Percentiles rank a stretch among this genome's conserved stretches.
These are phyloP conservation scores for Podila verticillata DNA, from an alignment of 192 early-diverging fungal species.

Conservation along the genomic window DNA sequence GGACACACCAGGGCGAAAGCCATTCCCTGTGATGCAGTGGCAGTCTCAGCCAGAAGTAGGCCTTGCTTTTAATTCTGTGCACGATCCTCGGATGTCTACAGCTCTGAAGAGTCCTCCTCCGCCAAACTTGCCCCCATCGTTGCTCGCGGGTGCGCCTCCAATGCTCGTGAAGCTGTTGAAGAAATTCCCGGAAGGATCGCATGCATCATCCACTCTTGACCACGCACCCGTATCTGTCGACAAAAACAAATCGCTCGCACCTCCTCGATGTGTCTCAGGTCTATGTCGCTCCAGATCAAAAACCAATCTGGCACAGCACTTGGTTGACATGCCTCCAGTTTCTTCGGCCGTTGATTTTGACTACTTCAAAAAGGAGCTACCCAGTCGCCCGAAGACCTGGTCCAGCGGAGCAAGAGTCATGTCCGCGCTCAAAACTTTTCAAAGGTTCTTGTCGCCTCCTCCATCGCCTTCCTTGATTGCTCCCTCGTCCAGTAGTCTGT, in stretches of 20 bases:
- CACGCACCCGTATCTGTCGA: too few relatives aligned
- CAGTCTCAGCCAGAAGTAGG: too few relatives aligned
- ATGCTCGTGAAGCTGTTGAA: background rate
- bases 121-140: background rate
- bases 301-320: too few relatives aligned
- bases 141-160: background rate
- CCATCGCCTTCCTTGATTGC: too few relatives aligned
- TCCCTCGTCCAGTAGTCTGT: too few relatives aligned
- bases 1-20: too few relatives aligned
- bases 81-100: background rate
- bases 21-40: too few relatives aligned
- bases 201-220: background rate
- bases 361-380: background rate
- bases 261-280: too few relatives aligned
- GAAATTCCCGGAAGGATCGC: background rate
- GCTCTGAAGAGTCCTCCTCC: constrained; percentile 1
- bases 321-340: background rate
- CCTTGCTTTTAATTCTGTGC: too few relatives aligned
- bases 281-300: too few relatives aligned
- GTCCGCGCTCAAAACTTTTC: background rate
- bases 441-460: too few relatives aligned
- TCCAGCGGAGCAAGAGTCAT: background rate
- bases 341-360: background rate
- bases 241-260: too few relatives aligned
- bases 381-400: background rate